Evolutionary conservation across 768 basidiomycete species (phyloP), one percentile per base, ranked within the genome.

Genomic region (Amanita rubescens): DNA sequence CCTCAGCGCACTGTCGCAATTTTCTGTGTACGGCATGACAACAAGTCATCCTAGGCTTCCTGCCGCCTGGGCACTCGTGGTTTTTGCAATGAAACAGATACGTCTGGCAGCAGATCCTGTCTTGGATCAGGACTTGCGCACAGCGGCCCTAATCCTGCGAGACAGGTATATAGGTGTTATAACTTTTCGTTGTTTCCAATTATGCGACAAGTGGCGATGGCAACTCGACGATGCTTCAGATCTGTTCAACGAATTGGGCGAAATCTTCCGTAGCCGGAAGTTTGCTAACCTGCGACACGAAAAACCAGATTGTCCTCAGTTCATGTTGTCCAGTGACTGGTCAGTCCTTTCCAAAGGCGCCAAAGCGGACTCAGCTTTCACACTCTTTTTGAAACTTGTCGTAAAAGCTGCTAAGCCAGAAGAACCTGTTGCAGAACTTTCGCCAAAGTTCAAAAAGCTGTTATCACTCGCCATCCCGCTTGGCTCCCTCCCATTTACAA

Each of bases 121-220:
- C 34, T 55, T 68, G 11, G 80, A 84, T n/a, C 60, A 65, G 32
- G 56, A 49, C 12, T 62, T 76, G 9, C 64, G 74, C 1, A 60
- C 52, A 11, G 62, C 68, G 1, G 71, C 61, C 19, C 61, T 84
- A 3, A 68, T 71, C 51, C 78, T 79, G 52, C 79, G 84, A 15
- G 90, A 94, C 63, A 67, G 74, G 7, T 94, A 94, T 62, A 69
- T 92, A 51, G 77, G 78, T 9, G 67, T 85, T 6, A 70, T 95
- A 50, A 75, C 85, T 30, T 75, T 77, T 0, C 79, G 94, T 12
- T 92, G 90, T 64, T 78, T 87, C 52, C 69, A 81, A n/a, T 67
- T 98, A 41, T 82, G 77, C 61, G 74, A 76, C 25, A 72, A 75
- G n/a, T 96, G 93, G 90, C 64, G 72, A 22, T 97, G 94, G 94